phyloP scores from a whole-genome alignment of 129 eudicot genomes.

The Arctium lappa region DNA sequence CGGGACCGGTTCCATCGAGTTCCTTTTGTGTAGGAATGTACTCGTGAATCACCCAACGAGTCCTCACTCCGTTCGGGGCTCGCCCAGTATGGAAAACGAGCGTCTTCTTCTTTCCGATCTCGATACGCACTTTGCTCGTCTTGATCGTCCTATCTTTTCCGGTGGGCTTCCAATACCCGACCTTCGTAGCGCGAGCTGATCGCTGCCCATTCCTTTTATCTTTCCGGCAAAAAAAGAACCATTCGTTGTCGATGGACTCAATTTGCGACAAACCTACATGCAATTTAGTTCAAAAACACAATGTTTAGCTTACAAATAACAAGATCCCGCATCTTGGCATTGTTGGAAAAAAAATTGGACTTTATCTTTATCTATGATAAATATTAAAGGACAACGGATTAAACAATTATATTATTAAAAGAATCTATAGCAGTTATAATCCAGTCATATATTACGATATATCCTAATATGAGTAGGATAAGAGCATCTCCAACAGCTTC shows the following conservation, averaged over 20 bases:
- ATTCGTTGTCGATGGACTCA: slow-evolving; percentile 62
- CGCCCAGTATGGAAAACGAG: slow-evolving; percentile 75
- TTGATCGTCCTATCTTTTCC: slow-evolving; percentile 71
- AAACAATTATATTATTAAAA: no score
- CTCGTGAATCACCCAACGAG: slow-evolving; percentile 86
- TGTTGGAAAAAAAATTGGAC: no score
- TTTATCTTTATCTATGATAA: neutral
- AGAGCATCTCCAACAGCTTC: no score
- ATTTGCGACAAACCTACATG: slow-evolving; percentile 58
- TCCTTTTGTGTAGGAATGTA: slow-evolving; percentile 64
- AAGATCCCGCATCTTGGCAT: neutral
- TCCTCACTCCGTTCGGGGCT: slow-evolving; percentile 78
- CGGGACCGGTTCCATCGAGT: slow-evolving; percentile 75
- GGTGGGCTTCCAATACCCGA: slow-evolving; percentile 90
- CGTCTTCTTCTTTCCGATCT: slow-evolving; percentile 78
- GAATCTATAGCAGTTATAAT: no score
- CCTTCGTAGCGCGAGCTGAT: slow-evolving; percentile 62
- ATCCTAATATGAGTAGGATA: no score
- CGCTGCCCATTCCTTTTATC: slow-evolving; percentile 76
- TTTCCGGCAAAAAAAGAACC: slow-evolving; percentile 85
- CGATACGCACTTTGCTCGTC: slow-evolving; percentile 42
- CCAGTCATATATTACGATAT: no score
- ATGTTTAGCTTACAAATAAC: neutral
- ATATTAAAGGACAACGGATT: no score
- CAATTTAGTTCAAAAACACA: neutral